Percentiles rank a stretch among this genome's conserved stretches.
Evolutionary conservation across 2,329 filamentous ascomycete species (phyloP).

Genomic region (Clarireedia sp.): DNA sequence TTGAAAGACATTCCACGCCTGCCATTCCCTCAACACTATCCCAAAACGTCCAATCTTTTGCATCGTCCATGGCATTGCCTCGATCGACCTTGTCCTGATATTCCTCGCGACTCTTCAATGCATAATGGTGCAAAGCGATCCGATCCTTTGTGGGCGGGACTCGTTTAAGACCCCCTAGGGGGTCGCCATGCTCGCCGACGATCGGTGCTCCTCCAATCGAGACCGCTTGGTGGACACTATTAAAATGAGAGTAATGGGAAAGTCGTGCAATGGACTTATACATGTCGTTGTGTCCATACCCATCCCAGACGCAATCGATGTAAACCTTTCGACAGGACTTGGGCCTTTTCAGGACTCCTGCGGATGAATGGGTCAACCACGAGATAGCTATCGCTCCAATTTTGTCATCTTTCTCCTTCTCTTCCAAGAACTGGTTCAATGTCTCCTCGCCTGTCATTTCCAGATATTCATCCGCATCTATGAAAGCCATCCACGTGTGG

Average conservation of each 20-base stretch:
- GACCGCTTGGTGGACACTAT: constrained; percentile 18
- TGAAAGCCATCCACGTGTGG: constrained; percentile 31
- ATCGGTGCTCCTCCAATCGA: constrained; percentile 15
- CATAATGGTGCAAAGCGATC: constrained; percentile 30
- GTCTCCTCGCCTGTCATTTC: constrained; percentile 23
- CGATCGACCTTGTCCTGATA: constrained; percentile 26
- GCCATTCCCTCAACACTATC: constrained; percentile 23
- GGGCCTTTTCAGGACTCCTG: constrained; percentile 23
- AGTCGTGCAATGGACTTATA: constrained; percentile 28
- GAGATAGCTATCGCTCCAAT: constrained; percentile 29
- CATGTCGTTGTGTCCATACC: constrained; percentile 24
- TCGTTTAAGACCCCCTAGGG: not conserved
- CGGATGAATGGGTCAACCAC: constrained; percentile 30
- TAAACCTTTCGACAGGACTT: constrained; percentile 25
- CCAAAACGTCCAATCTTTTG: constrained; percentile 25
- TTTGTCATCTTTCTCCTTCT: constrained; percentile 21
- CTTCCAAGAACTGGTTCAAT: constrained; percentile 24
- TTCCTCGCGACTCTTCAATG: constrained; percentile 29
- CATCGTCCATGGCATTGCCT: constrained; percentile 24
- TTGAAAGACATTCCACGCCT: constrained; percentile 22
- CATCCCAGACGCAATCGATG: constrained; percentile 27
- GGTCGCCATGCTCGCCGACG: constrained; percentile 23
- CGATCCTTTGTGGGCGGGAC: constrained; percentile 25
- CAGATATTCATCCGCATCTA: constrained; percentile 29
- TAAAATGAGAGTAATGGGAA: constrained; percentile 10